phyloP scores from a whole-genome alignment of 176 grass and related monocot species.

The Avena atlantica region DNA sequence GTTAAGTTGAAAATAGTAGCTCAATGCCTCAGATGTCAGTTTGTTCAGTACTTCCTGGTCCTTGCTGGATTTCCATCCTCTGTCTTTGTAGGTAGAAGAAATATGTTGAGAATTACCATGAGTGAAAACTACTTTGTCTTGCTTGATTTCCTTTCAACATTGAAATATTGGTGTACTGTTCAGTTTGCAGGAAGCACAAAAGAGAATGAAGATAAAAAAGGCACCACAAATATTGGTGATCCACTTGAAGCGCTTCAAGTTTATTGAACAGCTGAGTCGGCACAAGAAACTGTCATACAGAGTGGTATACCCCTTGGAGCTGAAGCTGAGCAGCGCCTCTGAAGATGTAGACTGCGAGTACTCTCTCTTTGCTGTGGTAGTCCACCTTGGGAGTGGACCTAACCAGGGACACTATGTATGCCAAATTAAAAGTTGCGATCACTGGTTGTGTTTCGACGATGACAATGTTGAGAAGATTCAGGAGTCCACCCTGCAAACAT shows the following conservation, averaged over 20 bases:
- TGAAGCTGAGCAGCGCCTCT: conserved; percentile 74
- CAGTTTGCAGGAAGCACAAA: conserved; percentile 93
- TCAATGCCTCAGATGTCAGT: not conserved
- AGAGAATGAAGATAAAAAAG: conserved; percentile 97
- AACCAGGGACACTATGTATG: conserved; percentile 95
- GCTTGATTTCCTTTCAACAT: conserved; percentile 21
- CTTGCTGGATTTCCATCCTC: conserved; percentile 2
- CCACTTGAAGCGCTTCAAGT: conserved; percentile 94
- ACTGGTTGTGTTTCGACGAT: conserved; percentile 93
- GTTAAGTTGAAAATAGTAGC: not conserved
- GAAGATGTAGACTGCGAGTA: conserved; percentile 73
- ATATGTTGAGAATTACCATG: conserved; percentile 8
- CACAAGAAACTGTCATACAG: conserved; percentile 93
- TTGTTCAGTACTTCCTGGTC: not conserved
- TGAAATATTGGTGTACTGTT: conserved; percentile 23
- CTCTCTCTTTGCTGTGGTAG: conserved; percentile 89
- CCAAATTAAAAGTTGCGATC: conserved; percentile 78
- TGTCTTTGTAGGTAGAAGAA: conserved; percentile 9
- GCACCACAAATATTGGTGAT: conserved; percentile 78
- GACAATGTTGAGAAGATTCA: conserved; percentile 87
- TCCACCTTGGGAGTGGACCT: conserved; percentile 83
- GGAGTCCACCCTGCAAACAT: conserved; percentile 69
- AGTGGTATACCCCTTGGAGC: conserved; percentile 81
- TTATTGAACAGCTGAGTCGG: conserved; percentile 77
- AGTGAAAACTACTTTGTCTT: conserved; percentile 27